Evolutionary conservation across 257 asterid genomes (phyloP), one percentile per base, ranked within the genome.

Genomic region (Solanum raphanifolium): DNA sequence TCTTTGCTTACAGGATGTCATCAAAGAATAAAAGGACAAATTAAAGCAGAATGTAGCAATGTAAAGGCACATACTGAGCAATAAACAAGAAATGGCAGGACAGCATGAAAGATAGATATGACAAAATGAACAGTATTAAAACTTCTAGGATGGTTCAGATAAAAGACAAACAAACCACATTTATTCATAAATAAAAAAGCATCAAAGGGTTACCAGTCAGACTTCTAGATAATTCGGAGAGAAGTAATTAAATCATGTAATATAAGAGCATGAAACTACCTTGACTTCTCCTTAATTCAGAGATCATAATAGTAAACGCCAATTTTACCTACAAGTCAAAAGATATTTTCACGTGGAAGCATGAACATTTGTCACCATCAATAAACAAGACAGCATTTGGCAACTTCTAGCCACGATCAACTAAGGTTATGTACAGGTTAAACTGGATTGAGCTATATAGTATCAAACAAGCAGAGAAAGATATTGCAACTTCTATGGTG

Each of bases 271-370:
- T 87, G 94, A 94, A 93, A 90, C 98, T 95, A 96, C 98, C 98
- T 96, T 94, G 91, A 93, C 93, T 92, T 93, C 96, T 91, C 92
- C 95, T 92, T 94, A 94, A 91, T 93, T 96, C 99, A 94, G 98
- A 93, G 95, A 94, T 94, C 98, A 94, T 91, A 90, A 94, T 89
- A 94, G 98, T 91, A 93, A 88, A 94, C 97, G 95, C 95, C 95
- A 95, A 81, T 87, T 92, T 35, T 92, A 92, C 98, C 98, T 97
- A 95, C 98, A 97, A 95, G 95, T 88, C 93, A 94, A 92, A 93
- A 94, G 94, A 94, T 89, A 90, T 90, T 88, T 92, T 94, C 92
- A 95, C 93, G 94, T 93, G 96, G 98, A 89, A 92, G 94, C 91
- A 92, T 90, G 94, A 95, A 94, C 91, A 92, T 79, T 81, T 87